Evolutionary conservation across 2,329 filamentous ascomycete species (phyloP).

Genomic region (Fusarium subtropicale): DNA sequence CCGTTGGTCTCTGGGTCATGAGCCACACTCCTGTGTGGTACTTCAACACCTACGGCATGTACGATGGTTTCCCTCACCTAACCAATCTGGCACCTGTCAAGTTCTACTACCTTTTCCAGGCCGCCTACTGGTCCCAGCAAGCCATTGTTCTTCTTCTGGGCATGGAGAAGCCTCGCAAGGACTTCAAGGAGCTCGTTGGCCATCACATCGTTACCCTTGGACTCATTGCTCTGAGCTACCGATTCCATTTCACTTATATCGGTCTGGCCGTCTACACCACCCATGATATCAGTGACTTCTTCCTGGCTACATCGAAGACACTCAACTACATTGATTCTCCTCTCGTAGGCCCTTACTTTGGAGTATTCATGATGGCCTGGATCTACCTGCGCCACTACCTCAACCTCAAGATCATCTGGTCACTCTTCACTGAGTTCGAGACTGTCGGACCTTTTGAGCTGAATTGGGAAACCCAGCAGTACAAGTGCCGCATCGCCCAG

Average conservation of each 20-base stretch:
- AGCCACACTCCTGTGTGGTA: slow-evolving; percentile 92
- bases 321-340: slow-evolving; percentile 89
- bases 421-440: slow-evolving; percentile 79
- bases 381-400: slow-evolving; percentile 90
- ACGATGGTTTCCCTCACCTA: slow-evolving; percentile 85
- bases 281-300: slow-evolving; percentile 95
- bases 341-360: slow-evolving; percentile 86
- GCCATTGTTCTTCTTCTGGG: slow-evolving; percentile 87
- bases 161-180: slow-evolving; percentile 92
- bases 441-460: slow-evolving; percentile 80
- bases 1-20: slow-evolving; percentile 91
- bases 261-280: slow-evolving; percentile 94
- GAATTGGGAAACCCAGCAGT: slow-evolving; percentile 81
- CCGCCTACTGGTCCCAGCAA: slow-evolving; percentile 95
- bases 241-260: slow-evolving; percentile 97
- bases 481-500: slow-evolving; percentile 79
- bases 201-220: slow-evolving; percentile 91
- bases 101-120: slow-evolving; percentile 95
- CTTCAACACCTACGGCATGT: slow-evolving; percentile 92
- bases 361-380: slow-evolving; percentile 84
- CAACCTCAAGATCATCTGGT: slow-evolving; percentile 81
- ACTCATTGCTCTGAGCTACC: slow-evolving; percentile 87
- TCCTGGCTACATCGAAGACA: slow-evolving; percentile 91
- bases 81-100: slow-evolving; percentile 87
- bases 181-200: slow-evolving; percentile 91